Base-by-base conservation (phyloP, 176 grass and related monocot genomes). In the Microstegium vimineum region DNA sequence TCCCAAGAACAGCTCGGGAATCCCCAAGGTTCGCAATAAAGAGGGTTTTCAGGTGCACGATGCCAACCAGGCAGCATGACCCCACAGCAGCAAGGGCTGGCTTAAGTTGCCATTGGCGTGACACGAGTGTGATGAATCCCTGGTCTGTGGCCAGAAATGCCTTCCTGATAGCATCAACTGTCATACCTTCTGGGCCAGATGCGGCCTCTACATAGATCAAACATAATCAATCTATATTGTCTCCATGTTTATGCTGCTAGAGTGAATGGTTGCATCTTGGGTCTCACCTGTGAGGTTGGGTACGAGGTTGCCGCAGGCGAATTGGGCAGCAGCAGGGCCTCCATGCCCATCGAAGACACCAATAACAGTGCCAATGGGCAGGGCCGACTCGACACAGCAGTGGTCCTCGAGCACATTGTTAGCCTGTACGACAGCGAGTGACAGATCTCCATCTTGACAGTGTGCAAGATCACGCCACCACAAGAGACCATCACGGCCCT, bases 341-440 rank as follows among this genome's bases (percentile, higher is more conserved):
- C 84, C 95, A 46, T 98, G 95, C 23, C 95, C 95, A 47, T 98
- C 95, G 82, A 92, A 88, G 22, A 98, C 67, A 33, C 82, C 95
- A 36, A 98, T 60, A 51, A 92, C 74, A 81, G 95, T 94, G 62
- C 90, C 92, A 15, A 98, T 86, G 13, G 89, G 69, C 75, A 68
- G 86, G 42, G 81, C 78, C 17, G 95, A 94, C 62, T 94, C 92
- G 73, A 98, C 18, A 63, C 81, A 88, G 80, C 92, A 90, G 92
- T 94, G 92, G 85, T 98, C 95, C 85, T 98, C 95, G 18, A 98
- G 81, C 20, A 92, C 79, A 38, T 91, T 71, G 81, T 98, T 98
- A n/a, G 92, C 95, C 90, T 98, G 95, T 30, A 87, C 88, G 59
- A 98, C 84, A 15, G 90, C 95, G 81, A 85, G 81, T 32, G 95